These are phyloP conservation scores for Lentinula detonsa DNA, from an alignment of 768 basidiomycete genomes.

Conservation along the genomic window DNA sequence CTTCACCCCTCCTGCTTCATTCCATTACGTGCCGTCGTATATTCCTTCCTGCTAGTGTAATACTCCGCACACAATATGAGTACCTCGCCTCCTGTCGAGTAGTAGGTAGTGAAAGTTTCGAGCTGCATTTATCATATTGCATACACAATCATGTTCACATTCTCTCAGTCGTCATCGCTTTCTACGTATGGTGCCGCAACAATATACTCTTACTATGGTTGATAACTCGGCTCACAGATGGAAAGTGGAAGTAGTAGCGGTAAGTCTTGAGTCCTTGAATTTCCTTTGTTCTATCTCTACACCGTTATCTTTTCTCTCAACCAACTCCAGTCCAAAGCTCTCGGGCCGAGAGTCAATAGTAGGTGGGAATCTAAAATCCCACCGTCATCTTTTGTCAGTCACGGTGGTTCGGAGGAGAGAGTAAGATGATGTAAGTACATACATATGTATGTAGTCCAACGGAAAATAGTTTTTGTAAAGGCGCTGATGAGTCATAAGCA, in stretches of 20 bases:
- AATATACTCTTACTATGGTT: not conserved
- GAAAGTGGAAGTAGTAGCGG: too few species aligned
- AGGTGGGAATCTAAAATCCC: not conserved
- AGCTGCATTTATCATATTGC: not conserved
- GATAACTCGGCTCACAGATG: too few species aligned
- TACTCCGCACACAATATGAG: not conserved
- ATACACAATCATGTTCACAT: not conserved
- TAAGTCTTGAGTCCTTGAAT: too few species aligned
- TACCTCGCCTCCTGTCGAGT: not conserved
- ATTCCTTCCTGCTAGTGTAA: not conserved
- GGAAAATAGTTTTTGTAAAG: too few species aligned
- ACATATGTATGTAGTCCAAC: too few species aligned
- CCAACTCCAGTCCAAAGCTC: too few species aligned
- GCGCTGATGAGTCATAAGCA: too few species aligned
- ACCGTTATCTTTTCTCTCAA: too few species aligned
- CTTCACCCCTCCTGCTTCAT: not conserved
- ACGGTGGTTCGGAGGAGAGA: too few species aligned
- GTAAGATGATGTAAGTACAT: too few species aligned
- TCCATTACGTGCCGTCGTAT: not conserved
- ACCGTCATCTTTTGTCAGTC: not conserved
- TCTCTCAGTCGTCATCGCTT: not conserved
- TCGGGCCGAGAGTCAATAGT: not conserved
- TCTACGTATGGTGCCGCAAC: not conserved
- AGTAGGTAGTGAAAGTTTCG: not conserved
- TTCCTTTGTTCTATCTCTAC: too few species aligned